Percentiles rank a stretch among this genome's conserved stretches.
Evolutionary conservation across 345 rosid genomes (phyloP).

Genomic region (Raphanus raphanistrum): DNA sequence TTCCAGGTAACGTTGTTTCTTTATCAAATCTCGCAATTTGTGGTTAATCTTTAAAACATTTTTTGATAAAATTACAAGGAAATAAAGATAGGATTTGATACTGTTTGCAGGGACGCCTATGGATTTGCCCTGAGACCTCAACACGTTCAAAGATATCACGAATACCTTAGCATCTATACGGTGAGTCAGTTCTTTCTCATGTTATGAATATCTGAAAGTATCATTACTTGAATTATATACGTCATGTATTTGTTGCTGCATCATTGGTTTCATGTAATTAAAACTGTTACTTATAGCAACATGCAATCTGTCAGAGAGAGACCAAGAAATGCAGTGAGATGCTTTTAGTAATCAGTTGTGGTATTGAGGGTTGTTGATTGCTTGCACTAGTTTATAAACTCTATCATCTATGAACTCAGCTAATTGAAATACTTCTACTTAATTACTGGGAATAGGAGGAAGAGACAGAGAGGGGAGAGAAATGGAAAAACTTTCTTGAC

Average conservation of each 20-base stretch:
- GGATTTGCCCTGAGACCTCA: conserved; percentile 99
- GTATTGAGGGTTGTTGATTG: background rate
- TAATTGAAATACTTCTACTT: background rate
- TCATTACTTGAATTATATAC: background rate
- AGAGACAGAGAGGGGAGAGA: conserved; percentile 77
- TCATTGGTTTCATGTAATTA: background rate
- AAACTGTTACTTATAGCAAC: background rate
- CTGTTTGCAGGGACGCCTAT: conserved; percentile 67
- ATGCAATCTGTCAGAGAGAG: background rate
- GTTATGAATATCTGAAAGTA: background rate
- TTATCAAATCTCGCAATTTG: background rate
- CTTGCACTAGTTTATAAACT: background rate
- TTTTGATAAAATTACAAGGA: background rate
- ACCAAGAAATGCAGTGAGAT: background rate
- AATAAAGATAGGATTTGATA: background rate
- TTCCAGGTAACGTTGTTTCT: conserved; percentile 54
- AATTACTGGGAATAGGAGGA: conserved; percentile 57
- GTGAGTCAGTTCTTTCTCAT: conserved; percentile 36
- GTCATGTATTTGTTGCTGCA: background rate
- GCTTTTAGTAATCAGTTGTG: background rate
- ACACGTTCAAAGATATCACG: conserved; percentile 72
- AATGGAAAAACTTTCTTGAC: conserved; percentile 76
- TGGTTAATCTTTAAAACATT: background rate
- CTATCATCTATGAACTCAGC: background rate
- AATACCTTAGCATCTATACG: conserved; percentile 67